These are phyloP conservation scores for Kwoniella newhampshirensis DNA, from an alignment of 768 basidiomycete genomes.

Conservation along the genomic window DNA sequence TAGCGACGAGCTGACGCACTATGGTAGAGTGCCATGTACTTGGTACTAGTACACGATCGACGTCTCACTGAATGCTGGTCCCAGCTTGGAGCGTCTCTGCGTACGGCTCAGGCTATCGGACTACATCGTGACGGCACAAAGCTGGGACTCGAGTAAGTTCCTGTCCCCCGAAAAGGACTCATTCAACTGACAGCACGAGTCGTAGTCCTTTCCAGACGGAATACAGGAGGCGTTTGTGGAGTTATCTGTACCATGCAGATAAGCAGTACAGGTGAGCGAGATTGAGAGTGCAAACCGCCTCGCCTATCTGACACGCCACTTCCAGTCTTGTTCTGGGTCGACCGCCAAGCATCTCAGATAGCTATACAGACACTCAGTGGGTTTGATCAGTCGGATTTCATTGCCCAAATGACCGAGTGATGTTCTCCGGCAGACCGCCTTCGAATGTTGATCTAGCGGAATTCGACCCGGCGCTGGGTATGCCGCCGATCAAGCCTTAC, in stretches of 20 bases:
- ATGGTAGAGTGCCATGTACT: constrained; percentile 65
- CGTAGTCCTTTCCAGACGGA: constrained; percentile 68
- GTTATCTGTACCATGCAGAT: constrained; percentile 80
- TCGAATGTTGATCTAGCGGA: constrained; percentile 58
- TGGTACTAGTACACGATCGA: constrained; percentile 56
- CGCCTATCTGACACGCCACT: neutral
- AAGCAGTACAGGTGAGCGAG: constrained; percentile 58
- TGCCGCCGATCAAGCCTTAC: constrained; percentile 40
- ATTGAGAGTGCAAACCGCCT: neutral
- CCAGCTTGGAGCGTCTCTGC: constrained; percentile 85
- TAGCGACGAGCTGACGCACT: neutral
- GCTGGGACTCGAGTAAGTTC: constrained; percentile 63
- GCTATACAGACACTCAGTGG: constrained; percentile 69
- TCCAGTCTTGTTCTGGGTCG: constrained; percentile 82
- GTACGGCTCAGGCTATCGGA: constrained; percentile 90
- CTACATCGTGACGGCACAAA: constrained; percentile 83
- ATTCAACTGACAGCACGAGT: no score
- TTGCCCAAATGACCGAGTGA: neutral
- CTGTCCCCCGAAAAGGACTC: neutral
- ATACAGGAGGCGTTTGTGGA: constrained; percentile 89
- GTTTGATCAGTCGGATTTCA: constrained; percentile 4
- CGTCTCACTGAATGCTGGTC: constrained; percentile 92
- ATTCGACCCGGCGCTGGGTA: constrained; percentile 30
- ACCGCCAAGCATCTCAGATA: constrained; percentile 79
- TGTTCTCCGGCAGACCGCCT: constrained; percentile 54